phyloP scores from a whole-genome alignment of 805 yeast species.

The Komagataella pseudopastoris region DNA sequence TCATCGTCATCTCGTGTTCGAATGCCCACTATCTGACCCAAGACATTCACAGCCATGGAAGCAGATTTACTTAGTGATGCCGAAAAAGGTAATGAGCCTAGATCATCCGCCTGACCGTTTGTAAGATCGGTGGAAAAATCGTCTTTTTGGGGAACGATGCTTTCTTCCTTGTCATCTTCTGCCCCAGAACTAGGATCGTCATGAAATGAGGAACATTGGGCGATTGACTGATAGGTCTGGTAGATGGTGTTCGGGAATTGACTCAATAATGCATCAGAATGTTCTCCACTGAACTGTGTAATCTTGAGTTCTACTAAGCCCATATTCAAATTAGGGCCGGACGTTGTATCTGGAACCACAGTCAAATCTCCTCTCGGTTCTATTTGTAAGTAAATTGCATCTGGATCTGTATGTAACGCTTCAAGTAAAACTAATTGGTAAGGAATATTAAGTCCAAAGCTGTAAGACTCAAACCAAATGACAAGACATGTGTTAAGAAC shows the following conservation, averaged over 20 bases:
- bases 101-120: slow-evolving; percentile 14
- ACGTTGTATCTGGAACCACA: not conserved
- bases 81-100: not conserved
- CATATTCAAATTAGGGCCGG: not conserved
- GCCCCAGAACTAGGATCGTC: slow-evolving; percentile 13
- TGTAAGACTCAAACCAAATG: slow-evolving; percentile 4
- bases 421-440: slow-evolving; percentile 6
- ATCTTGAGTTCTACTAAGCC: slow-evolving; percentile 1
- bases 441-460: slow-evolving; percentile 5
- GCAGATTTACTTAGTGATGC: not conserved
- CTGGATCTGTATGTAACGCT: slow-evolving; percentile 3
- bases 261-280: not conserved
- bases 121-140: slow-evolving; percentile 1
- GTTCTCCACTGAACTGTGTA: not conserved
- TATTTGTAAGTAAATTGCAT: slow-evolving; percentile 6
- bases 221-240: slow-evolving; percentile 19
- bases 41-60: not conserved
- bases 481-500: slow-evolving; percentile 6
- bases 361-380: slow-evolving; percentile 1
- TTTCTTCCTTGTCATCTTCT: slow-evolving; percentile 3
- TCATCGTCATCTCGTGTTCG: not conserved
- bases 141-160: not conserved
- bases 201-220: slow-evolving; percentile 24
- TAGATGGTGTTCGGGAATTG: not conserved
- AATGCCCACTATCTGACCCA: slow-evolving; percentile 4